These are phyloP conservation scores for Pythium rishiriense DNA, from an alignment of 352 stramenopile species.

Conservation along the genomic window DNA sequence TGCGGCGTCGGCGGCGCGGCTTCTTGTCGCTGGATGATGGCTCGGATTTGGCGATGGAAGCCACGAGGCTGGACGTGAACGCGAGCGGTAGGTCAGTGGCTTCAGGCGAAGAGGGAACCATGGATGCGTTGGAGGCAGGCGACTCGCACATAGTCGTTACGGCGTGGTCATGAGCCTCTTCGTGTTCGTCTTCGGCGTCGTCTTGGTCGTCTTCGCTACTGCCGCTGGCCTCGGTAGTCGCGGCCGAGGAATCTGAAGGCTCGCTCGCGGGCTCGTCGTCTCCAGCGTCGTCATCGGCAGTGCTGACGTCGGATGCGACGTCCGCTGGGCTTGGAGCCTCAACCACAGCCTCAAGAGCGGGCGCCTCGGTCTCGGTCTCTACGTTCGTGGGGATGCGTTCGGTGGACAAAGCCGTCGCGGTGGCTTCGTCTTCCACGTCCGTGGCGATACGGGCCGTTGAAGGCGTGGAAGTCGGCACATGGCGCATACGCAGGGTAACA, in stretches of 20 bases:
- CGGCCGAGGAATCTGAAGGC: constrained; percentile 1
- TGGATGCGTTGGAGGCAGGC: neutral
- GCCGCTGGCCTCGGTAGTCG: constrained; percentile 14
- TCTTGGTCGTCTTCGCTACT: constrained; percentile 3
- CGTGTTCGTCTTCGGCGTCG: neutral
- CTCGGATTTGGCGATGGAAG: constrained; percentile 1
- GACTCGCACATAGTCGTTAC: too few species aligned
- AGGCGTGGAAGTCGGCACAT: too few species aligned
- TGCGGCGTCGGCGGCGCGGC: constrained; percentile 17
- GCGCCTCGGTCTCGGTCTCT: neutral
- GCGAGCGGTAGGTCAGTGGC: neutral
- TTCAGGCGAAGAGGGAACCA: neutral
- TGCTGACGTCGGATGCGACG: neutral
- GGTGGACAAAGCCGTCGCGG: neutral
- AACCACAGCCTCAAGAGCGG: neutral
- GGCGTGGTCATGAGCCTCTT: neutral
- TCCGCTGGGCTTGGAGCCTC: too few species aligned
- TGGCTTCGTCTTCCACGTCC: neutral
- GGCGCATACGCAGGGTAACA: too few species aligned
- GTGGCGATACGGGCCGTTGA: too few species aligned
- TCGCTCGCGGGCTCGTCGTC: constrained; percentile 12
- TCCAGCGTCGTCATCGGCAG: neutral
- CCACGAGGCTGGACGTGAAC: constrained; percentile 15
- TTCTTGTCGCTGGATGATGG: constrained; percentile 11
- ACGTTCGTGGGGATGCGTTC: neutral